These are phyloP conservation scores for Plasmopara viticola DNA, from an alignment of 352 stramenopile genomes.

Conservation along the genomic window DNA sequence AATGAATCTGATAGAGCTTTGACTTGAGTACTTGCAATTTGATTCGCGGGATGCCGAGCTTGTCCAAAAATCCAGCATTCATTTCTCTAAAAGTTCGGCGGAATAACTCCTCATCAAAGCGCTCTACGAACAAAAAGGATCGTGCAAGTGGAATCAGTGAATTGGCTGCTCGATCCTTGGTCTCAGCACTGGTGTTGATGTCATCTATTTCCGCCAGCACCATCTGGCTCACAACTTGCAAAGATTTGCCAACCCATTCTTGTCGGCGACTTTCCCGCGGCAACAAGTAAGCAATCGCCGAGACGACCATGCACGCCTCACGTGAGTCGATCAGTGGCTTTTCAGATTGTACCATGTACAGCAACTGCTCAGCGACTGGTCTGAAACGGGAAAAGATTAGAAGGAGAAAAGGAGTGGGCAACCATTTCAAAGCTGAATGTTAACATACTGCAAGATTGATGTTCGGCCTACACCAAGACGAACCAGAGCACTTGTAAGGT, in stretches of 20 bases:
- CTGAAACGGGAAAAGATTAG: slow-evolving; percentile 14
- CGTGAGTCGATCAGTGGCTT: slow-evolving; percentile 29
- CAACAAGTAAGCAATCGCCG: slow-evolving; percentile 39
- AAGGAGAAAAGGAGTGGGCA: neutral
- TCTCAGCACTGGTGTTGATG: slow-evolving; percentile 17
- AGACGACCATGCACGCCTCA: slow-evolving; percentile 44
- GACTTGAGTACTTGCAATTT: slow-evolving; percentile 34
- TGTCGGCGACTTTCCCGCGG: slow-evolving; percentile 43
- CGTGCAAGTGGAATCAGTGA: slow-evolving; percentile 40
- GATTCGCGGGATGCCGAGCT: slow-evolving; percentile 21
- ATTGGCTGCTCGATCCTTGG: slow-evolving; percentile 20
- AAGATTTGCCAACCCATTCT: slow-evolving; percentile 41
- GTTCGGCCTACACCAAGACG: slow-evolving; percentile 50
- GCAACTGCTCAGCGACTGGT: slow-evolving; percentile 39
- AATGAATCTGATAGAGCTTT: slow-evolving; percentile 60
- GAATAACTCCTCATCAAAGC: slow-evolving; percentile 54
- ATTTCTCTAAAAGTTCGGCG: slow-evolving; percentile 35
- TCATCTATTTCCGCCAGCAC: slow-evolving; percentile 22
- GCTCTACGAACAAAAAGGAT: slow-evolving; percentile 41
- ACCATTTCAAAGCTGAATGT: neutral
- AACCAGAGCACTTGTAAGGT: slow-evolving; percentile 39
- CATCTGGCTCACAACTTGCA: slow-evolving; percentile 34
- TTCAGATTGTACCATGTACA: slow-evolving; percentile 29
- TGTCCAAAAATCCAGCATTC: slow-evolving; percentile 36
- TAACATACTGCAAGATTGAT: slow-evolving; percentile 50